A percentile compares a stretch with the other conserved stretches of the same genome.
Evolutionary conservation across 2,329 filamentous ascomycete species (phyloP).

Genomic region (Neofusicoccum parvum): DNA sequence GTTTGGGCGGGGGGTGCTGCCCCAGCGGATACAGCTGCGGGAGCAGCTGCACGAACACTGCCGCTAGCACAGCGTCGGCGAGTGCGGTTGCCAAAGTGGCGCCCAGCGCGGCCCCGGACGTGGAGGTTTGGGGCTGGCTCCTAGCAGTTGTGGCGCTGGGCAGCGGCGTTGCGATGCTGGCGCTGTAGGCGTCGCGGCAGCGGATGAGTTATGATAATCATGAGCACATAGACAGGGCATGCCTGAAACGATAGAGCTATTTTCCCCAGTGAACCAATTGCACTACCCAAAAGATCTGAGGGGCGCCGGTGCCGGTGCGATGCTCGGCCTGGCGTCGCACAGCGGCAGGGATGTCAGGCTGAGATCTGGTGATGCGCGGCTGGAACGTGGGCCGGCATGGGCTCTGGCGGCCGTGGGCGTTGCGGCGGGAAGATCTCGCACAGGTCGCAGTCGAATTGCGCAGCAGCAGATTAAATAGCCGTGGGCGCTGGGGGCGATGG

Average conservation of each 20-base stretch:
- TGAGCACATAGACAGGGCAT: conserved; percentile 11
- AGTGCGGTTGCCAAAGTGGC: conserved; percentile 39
- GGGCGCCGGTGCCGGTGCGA: background rate
- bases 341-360: conserved; percentile 15
- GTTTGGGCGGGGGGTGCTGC: conserved; percentile 79
- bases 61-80: conserved; percentile 29
- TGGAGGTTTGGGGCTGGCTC: conserved; percentile 32
- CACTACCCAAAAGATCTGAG: background rate
- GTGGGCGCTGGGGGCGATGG: conserved; percentile 10
- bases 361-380: conserved; percentile 14
- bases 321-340: conserved; percentile 15
- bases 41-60: conserved; percentile 37
- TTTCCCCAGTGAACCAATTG: background rate
- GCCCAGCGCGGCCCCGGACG: conserved; percentile 38
- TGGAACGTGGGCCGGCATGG: conserved; percentile 1
- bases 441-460: background rate
- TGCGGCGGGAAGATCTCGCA: background rate
- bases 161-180: conserved; percentile 42
- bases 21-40: conserved; percentile 76
- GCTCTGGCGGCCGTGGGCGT: background rate
- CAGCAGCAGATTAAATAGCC: conserved; percentile 6
- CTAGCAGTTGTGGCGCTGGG: conserved; percentile 33
- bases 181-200: conserved; percentile 31
- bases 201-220: background rate
- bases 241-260: background rate